Evolutionary conservation across 768 basidiomycete genomes (phyloP).

Genomic region (Boletus sensibilis): DNA sequence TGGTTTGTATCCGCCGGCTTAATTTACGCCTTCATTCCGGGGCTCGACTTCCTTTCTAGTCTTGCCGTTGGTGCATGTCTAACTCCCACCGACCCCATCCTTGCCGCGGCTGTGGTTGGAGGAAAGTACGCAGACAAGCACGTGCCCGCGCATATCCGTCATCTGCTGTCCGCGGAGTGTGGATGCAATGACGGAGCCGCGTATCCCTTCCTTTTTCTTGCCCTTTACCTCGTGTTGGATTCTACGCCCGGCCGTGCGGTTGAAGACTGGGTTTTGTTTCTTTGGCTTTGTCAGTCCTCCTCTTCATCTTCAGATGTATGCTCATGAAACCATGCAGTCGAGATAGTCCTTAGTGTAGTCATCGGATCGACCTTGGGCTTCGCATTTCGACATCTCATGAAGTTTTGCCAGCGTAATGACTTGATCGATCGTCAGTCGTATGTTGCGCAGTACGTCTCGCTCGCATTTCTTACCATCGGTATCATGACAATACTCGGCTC

Average conservation of each 20-base stretch:
- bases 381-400: constrained; percentile 85
- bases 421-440: constrained; percentile 94
- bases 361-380: constrained; percentile 77
- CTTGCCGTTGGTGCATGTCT: constrained; percentile 90
- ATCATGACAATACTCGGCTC: constrained; percentile 82
- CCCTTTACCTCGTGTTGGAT: constrained; percentile 84
- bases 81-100: constrained; percentile 68
- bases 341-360: constrained; percentile 71
- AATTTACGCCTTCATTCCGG: constrained; percentile 90
- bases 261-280: constrained; percentile 81
- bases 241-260: constrained; percentile 59
- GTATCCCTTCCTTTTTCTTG: constrained; percentile 89
- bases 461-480: constrained; percentile 84
- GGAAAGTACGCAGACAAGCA: constrained; percentile 98
- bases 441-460: constrained; percentile 85
- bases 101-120: constrained; percentile 62
- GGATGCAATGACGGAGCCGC: constrained; percentile 98
- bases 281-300: constrained; percentile 78
- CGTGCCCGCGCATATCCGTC: constrained; percentile 79
- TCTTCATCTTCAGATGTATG: not conserved
- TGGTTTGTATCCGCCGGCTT: constrained; percentile 93
- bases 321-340: constrained; percentile 47
- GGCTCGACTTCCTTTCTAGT: constrained; percentile 83
- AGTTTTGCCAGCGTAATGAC: constrained; percentile 82
- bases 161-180: constrained; percentile 68